These are phyloP conservation scores for Xylaria hypoxylon DNA, from an alignment of 2,329 filamentous ascomycete genomes.

Conservation along the genomic window DNA sequence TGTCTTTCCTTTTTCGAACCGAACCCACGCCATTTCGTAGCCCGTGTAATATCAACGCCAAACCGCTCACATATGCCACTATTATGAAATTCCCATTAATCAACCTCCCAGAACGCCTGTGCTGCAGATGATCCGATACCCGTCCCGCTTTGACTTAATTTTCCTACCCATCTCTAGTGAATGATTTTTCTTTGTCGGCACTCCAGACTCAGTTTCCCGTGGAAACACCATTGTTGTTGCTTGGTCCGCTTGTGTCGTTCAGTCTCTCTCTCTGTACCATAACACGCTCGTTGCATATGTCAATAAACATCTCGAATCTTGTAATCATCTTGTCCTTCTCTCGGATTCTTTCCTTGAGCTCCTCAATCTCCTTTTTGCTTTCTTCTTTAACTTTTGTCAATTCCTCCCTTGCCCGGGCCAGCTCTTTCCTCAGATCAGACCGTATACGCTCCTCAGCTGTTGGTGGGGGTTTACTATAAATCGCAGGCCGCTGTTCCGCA, in stretches of 20 bases:
- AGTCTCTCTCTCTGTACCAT: constrained; percentile 71
- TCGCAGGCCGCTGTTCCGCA: constrained; percentile 71
- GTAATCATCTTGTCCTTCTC: constrained; percentile 72
- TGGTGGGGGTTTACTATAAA: constrained; percentile 74
- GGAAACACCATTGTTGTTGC: constrained; percentile 43
- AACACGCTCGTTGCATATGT: constrained; percentile 75
- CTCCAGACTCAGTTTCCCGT: constrained; percentile 36
- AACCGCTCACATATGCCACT: constrained; percentile 40
- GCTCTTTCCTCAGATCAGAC: constrained; percentile 69
- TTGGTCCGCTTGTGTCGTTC: constrained; percentile 48
- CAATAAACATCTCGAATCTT: constrained; percentile 76
- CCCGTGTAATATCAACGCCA: constrained; percentile 42
- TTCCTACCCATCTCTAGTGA: constrained; percentile 33
- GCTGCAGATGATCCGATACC: constrained; percentile 40
- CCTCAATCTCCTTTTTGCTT: constrained; percentile 68
- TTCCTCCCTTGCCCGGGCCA: constrained; percentile 69
- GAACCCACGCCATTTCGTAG: constrained; percentile 26
- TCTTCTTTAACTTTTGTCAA: constrained; percentile 67
- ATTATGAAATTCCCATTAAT: constrained; percentile 41
- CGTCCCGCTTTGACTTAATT: constrained; percentile 28
- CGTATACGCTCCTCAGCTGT: constrained; percentile 73
- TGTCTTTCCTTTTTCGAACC: constrained; percentile 33
- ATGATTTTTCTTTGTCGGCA: constrained; percentile 22
- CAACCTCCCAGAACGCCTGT: constrained; percentile 46
- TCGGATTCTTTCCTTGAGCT: constrained; percentile 68